These are phyloP conservation scores for Quercus lobata DNA, from an alignment of 331 rosid genomes.

Conservation along the genomic window DNA sequence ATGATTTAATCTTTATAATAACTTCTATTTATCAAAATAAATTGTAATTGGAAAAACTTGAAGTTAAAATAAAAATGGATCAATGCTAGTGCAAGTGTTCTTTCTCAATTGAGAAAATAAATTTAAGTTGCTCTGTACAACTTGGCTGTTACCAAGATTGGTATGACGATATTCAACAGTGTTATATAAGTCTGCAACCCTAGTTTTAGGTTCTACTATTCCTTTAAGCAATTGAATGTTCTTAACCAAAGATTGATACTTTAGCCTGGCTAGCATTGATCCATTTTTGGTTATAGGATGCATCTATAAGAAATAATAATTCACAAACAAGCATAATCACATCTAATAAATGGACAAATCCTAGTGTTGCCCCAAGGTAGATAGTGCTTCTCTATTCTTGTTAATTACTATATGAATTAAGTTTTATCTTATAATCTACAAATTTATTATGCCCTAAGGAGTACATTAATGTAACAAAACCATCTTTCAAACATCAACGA, in stretches of 20 bases:
- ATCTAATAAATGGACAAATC: background rate
- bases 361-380: slow-evolving; percentile 3
- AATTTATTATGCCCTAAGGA: slow-evolving; percentile 1
- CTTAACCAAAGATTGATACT: background rate
- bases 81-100: background rate
- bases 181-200: background rate
- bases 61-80: background rate
- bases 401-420: background rate
- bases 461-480: slow-evolving; percentile 1
- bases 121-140: background rate
- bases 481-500: background rate
- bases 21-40: background rate
- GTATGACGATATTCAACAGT: background rate
- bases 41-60: background rate
- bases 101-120: background rate
- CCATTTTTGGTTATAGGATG: background rate
- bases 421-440: background rate
- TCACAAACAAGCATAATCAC: background rate
- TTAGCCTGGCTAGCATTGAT: background rate
- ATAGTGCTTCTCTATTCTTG: background rate
- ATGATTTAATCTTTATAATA: background rate
- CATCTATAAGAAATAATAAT: background rate
- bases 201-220: background rate
- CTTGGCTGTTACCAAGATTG: background rate
- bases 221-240: background rate